Evolutionary conservation across 495 filamentous ascomycete species (phyloP).

Genomic region (Hypoxylon trugodes): DNA sequence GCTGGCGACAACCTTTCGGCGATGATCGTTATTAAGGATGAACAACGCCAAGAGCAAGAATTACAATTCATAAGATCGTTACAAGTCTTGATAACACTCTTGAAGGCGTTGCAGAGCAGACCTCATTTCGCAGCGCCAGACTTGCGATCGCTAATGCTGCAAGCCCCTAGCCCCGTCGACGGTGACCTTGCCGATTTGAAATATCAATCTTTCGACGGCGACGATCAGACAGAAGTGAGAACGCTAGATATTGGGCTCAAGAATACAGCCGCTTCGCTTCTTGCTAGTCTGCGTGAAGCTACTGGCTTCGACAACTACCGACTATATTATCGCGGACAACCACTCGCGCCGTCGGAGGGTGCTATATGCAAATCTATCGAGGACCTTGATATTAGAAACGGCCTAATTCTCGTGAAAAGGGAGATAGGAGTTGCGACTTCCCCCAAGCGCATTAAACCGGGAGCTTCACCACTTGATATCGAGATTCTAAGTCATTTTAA

Average conservation of each 20-base stretch:
- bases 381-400: constrained; percentile 66
- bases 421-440: constrained; percentile 48
- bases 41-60: constrained; percentile 60
- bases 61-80: constrained; percentile 73
- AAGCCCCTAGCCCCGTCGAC: constrained; percentile 50
- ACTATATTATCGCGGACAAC: constrained; percentile 58
- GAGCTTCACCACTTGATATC: constrained; percentile 66
- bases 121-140: constrained; percentile 60
- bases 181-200: constrained; percentile 72
- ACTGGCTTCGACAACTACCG: constrained; percentile 78
- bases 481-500: constrained; percentile 87
- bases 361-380: constrained; percentile 62
- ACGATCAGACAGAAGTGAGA: constrained; percentile 62
- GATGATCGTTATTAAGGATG: constrained; percentile 55
- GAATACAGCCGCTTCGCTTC: constrained; percentile 74
- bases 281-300: constrained; percentile 67
- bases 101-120: constrained; percentile 55
- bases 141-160: constrained; percentile 51
- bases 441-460: constrained; percentile 46
- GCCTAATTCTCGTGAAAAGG: constrained; percentile 67
- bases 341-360: constrained; percentile 56
- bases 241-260: constrained; percentile 68
- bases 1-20: constrained; percentile 60
- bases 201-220: constrained; percentile 76
- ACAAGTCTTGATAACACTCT: constrained; percentile 56